phyloP scores from a whole-genome alignment of 345 rosid genomes.

The Hibiscus tridactylites region DNA sequence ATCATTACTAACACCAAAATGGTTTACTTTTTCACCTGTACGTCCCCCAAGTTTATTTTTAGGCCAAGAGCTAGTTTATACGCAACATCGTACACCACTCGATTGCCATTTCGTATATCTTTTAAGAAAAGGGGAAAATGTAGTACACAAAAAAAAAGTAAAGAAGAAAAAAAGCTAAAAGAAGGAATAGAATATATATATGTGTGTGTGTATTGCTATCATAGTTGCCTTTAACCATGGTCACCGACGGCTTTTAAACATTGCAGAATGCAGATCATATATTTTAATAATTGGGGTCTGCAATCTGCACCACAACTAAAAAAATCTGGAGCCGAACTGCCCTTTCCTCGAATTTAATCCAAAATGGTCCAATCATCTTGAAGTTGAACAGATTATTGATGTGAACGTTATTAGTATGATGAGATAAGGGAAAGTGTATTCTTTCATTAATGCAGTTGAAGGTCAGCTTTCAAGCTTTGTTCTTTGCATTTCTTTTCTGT shows the following conservation, averaged over 20 bases:
- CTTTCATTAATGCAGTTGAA: neutral
- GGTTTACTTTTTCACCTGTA: slow-evolving; percentile 14
- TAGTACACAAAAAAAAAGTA: neutral
- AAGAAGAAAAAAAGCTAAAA: neutral
- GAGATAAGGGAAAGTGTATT: neutral
- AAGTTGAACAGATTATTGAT: slow-evolving; percentile 6
- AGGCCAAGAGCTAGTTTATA: slow-evolving; percentile 32
- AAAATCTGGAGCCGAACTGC: neutral
- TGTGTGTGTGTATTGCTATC: slow-evolving; percentile 18
- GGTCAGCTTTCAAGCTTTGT: too few relatives aligned
- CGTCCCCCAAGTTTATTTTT: slow-evolving; percentile 18
- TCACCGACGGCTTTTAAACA: slow-evolving; percentile 3
- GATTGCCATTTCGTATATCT: neutral
- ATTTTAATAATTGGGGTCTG: neutral
- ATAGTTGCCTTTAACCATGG: slow-evolving; percentile 17
- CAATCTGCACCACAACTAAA: slow-evolving; percentile 16
- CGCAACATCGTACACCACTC: slow-evolving; percentile 25
- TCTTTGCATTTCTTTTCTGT: too few relatives aligned
- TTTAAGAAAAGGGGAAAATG: too few relatives aligned
- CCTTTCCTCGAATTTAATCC: slow-evolving; percentile 19
- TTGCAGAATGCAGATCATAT: neutral
- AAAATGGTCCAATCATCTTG: slow-evolving; percentile 17
- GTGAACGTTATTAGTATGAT: slow-evolving; percentile 11
- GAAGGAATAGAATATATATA: slow-evolving; percentile 9
- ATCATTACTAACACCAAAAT: slow-evolving; percentile 49